These are phyloP conservation scores for Xylaria intraflava DNA, from an alignment of 495 filamentous ascomycete species.

Conservation along the genomic window DNA sequence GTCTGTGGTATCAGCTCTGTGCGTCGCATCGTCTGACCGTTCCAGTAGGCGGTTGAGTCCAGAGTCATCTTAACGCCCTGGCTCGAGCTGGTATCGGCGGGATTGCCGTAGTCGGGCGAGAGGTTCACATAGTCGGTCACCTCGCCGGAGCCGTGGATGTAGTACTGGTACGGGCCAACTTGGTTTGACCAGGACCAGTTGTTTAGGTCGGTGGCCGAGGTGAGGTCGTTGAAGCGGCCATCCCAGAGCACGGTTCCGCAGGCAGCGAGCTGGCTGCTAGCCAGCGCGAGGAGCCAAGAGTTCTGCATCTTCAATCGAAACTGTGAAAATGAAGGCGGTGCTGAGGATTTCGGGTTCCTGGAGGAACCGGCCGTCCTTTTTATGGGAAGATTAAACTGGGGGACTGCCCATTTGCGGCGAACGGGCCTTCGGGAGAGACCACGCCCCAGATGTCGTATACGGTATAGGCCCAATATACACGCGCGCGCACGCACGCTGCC, in stretches of 20 bases:
- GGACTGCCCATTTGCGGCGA: neutral
- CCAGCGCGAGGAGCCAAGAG: constrained; percentile 5
- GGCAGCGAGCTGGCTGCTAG: constrained; percentile 13
- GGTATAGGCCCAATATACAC: neutral
- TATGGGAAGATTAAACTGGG: neutral
- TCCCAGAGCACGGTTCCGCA: constrained; percentile 50
- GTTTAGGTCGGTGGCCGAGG: constrained; percentile 43
- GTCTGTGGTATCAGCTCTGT: constrained; percentile 63
- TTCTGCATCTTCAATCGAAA: constrained; percentile 1
- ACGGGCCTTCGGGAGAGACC: neutral
- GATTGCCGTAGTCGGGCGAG: constrained; percentile 50
- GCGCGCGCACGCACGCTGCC: neutral
- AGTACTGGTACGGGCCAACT: constrained; percentile 65
- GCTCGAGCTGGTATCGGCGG: constrained; percentile 48
- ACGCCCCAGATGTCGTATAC: too few relatives aligned
- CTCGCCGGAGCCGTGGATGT: constrained; percentile 56
- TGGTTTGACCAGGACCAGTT: constrained; percentile 60
- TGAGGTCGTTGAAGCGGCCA: constrained; percentile 54
- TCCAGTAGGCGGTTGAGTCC: constrained; percentile 54
- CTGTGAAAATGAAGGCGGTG: neutral
- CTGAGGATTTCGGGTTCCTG: neutral
- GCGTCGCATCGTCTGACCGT: constrained; percentile 53
- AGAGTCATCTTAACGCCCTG: constrained; percentile 60
- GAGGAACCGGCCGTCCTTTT: too few relatives aligned
- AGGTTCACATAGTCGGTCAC: constrained; percentile 56